Evolutionary conservation across 2,329 filamentous ascomycete species (phyloP), one percentile per base, ranked within the genome.

Genomic region (Fusarium tjaetaba): DNA sequence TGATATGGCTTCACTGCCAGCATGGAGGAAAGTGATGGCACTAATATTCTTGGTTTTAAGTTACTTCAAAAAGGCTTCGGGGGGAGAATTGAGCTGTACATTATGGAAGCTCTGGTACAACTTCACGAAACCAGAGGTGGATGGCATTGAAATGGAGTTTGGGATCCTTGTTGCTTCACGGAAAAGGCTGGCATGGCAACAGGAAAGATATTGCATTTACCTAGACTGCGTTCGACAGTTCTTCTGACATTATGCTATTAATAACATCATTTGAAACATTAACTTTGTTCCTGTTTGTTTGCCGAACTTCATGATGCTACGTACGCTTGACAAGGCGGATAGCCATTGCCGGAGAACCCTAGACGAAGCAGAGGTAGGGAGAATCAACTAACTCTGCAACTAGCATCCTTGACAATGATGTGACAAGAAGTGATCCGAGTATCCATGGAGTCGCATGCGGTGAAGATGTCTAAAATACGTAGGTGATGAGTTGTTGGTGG

Each of bases 101-200:
- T 30, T 52, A 46, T 32, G 30, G 30, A 70, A 63, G 43, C 24
- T 51, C 46, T 28, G 5, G 22, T 26, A 36, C 49, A 5, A 18
- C 22, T 28, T 55, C 36, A 53, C 51, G 30, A 49, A 24, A 45
- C 46, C 28, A 58, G 61, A 26, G 61, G 45, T 39, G 28, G 41
- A 38, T 60, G 61, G 71, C 71, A 74, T 74, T 72, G 59, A 34
- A 52, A 61, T 48, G 71, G 71, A 74, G 71, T 74, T 72, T 65
- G 58, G 59, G 68, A 56, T 42, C 59, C 32, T 48, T 42, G 49
- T 41, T 70, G 41, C 60, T 74, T 68, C 52, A 65, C 41, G 68
- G 61, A 58, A 75, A 72, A 60, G 68, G 48, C 22, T 56, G 43
- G 56, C 43, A 49, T 51, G 48, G 48, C 28, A 45, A 60, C 41